A percentile compares a stretch with the other conserved stretches of the same genome.
phyloP scores from a whole-genome alignment of 2,329 filamentous ascomycete genomes.

The Paecilomyces sp. region DNA sequence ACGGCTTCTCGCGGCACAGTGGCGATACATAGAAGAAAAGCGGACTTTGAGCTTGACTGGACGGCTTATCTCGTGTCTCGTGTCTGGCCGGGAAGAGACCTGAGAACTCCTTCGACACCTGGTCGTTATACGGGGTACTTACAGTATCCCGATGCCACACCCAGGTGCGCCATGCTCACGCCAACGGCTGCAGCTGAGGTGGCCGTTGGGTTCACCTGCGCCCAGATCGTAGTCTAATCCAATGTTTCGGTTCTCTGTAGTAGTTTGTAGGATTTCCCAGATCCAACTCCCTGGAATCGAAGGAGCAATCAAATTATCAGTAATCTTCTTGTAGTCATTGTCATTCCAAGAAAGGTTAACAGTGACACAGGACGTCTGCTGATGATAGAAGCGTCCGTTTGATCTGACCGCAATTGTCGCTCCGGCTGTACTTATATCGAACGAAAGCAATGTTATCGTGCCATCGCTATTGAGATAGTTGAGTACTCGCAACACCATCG shows the following conservation, averaged over 20 bases:
- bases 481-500: neutral
- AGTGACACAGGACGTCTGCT: neutral
- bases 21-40: neutral
- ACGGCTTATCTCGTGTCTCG: neutral
- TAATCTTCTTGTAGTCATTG: neutral
- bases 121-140: neutral
- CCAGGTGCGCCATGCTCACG: neutral
- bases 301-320: neutral
- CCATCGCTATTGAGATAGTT: neutral
- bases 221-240: neutral
- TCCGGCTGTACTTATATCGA: neutral
- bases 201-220: neutral
- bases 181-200: neutral
- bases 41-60: neutral
- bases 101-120: neutral
- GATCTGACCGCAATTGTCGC: neutral
- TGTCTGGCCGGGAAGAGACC: neutral
- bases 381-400: neutral
- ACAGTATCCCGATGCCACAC: neutral
- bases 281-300: neutral
- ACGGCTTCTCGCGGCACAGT: neutral
- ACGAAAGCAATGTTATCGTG: neutral
- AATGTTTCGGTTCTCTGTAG: neutral
- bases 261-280: neutral
- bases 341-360: neutral